Evolutionary conservation across 495 filamentous ascomycete species (phyloP).

Genomic region (Tirmania nivea): DNA sequence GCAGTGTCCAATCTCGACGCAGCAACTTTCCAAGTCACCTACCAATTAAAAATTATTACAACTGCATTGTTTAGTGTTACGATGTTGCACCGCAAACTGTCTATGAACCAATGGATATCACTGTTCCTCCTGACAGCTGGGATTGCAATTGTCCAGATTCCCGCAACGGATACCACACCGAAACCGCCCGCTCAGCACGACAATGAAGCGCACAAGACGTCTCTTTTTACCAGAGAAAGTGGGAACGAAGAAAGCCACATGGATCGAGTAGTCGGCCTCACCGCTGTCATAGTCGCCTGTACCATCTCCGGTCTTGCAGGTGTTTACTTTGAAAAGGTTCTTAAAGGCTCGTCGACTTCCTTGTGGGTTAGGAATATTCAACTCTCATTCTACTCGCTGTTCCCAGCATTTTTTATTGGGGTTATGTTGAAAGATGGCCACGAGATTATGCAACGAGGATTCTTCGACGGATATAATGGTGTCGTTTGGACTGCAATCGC

Average conservation of each 20-base stretch:
- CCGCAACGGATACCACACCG: constrained; percentile 22
- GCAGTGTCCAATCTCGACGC: constrained; percentile 79
- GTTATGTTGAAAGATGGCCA: constrained; percentile 71
- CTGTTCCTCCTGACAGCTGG: constrained; percentile 63
- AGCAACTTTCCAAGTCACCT: constrained; percentile 77
- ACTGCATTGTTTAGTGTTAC: constrained; percentile 73
- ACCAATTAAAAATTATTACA: constrained; percentile 80
- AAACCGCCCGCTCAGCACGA: constrained; percentile 19
- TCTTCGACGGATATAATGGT: constrained; percentile 84
- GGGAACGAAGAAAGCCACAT: constrained; percentile 48
- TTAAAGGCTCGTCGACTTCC: constrained; percentile 59
- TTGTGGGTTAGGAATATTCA: constrained; percentile 91
- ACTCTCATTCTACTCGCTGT: constrained; percentile 73
- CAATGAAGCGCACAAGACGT: constrained; percentile 37
- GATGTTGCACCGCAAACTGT: constrained; percentile 47
- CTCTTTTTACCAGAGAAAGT: constrained; percentile 72
- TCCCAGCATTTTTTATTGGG: constrained; percentile 67
- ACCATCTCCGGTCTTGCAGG: constrained; percentile 62
- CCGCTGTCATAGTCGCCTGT: constrained; percentile 54
- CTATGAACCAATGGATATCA: constrained; percentile 51
- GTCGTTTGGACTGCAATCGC: constrained; percentile 71
- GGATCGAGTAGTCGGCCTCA: constrained; percentile 55
- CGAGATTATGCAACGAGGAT: constrained; percentile 58
- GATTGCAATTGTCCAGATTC: constrained; percentile 72
- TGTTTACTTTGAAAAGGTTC: constrained; percentile 85